Evolutionary conservation across 192 early-diverging fungal genomes (phyloP), one percentile per base, ranked within the genome.

Genomic region (Hyaloraphidium curvatum): DNA sequence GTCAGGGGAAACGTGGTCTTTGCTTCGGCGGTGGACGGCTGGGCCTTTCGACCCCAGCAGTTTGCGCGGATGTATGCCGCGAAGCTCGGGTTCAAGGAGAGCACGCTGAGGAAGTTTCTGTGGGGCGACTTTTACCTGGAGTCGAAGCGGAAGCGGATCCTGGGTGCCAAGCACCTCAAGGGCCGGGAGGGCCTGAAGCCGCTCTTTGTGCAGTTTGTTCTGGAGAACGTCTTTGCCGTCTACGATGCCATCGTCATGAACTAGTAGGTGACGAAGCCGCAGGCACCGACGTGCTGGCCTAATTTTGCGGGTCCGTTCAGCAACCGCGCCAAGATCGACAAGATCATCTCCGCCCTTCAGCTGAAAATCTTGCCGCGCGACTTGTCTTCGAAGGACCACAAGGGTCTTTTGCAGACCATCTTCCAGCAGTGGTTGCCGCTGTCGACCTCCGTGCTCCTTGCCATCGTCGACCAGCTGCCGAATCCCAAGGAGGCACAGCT

Each of bases 111-210:
- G 53, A 83, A 83, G 55, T 77, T 84, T 28, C 72, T 99, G 53
- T 99, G 95, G 95, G 95, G 95, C 13, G 86, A 97, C 54, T 96
- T 79, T 63, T 99, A 87, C 68, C 73, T 96, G 55, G 95, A 99
- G 57, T 83, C 88, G 28, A 97, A 97, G 67, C 81, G 84, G 40
- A 93, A 91, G 62, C 80, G 84, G 5, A 79, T 97, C 1, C 65
- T 99, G 43, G 76, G 77, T 2, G 78, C 81, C 35, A 94, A 89
- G 63, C 87, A 84, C 27, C 61, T 89, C 17, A 81, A 86, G 43
- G 86, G 87, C 1, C 61, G 86, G 28, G 57, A 67, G 0, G n/a
- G n/a, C n/a, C 65, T 92, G 52, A 97, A 99, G 62, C 90, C 93
- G 1, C 70, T 99, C 71, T 95, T 95, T 72, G 91, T 95, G 33